Percentiles rank a stretch among this genome's conserved stretches.
Conservation (phyloP, 2,329 filamentous ascomycete genomes). For the Xylariaceae sp. region DNA sequence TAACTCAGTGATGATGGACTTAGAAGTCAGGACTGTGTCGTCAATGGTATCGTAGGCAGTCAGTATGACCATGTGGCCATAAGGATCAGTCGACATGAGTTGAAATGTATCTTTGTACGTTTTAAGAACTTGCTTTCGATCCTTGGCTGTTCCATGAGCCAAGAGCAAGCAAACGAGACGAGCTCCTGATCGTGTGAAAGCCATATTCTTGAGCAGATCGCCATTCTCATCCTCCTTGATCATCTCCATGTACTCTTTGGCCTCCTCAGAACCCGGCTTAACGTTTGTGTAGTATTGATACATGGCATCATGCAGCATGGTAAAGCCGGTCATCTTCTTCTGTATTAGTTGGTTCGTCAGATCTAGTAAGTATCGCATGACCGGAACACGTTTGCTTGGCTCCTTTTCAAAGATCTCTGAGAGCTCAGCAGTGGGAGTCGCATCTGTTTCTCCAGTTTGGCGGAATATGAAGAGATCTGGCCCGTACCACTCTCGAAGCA, state of each 20-base stretch:
- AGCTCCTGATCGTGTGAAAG: slow-evolving; percentile 87
- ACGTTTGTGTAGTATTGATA: slow-evolving; percentile 88
- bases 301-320: slow-evolving; percentile 97
- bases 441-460: slow-evolving; percentile 43
- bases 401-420: slow-evolving; percentile 68
- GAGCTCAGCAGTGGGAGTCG: slow-evolving; percentile 62
- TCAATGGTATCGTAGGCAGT: slow-evolving; percentile 88
- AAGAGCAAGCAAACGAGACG: slow-evolving; percentile 76
- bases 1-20: slow-evolving; percentile 83
- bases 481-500: slow-evolving; percentile 95
- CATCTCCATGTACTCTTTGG: slow-evolving; percentile 82
- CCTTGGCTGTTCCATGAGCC: slow-evolving; percentile 84
- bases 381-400: slow-evolving; percentile 80
- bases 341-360: slow-evolving; percentile 91
- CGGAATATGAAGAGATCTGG: slow-evolving; percentile 85
- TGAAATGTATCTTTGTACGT: slow-evolving; percentile 88
- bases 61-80: slow-evolving; percentile 78
- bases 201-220: slow-evolving; percentile 89
- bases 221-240: slow-evolving; percentile 89
- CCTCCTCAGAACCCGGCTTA: slow-evolving; percentile 72
- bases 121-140: slow-evolving; percentile 83
- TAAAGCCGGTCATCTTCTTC: slow-evolving; percentile 96
- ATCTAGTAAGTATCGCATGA: slow-evolving; percentile 80
- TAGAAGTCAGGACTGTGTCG: slow-evolving; percentile 84
- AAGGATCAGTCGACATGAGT: slow-evolving; percentile 73